Evolutionary conservation across 148 eudicot genomes (phyloP).

Genomic region (Chenopodium berlandieri): DNA sequence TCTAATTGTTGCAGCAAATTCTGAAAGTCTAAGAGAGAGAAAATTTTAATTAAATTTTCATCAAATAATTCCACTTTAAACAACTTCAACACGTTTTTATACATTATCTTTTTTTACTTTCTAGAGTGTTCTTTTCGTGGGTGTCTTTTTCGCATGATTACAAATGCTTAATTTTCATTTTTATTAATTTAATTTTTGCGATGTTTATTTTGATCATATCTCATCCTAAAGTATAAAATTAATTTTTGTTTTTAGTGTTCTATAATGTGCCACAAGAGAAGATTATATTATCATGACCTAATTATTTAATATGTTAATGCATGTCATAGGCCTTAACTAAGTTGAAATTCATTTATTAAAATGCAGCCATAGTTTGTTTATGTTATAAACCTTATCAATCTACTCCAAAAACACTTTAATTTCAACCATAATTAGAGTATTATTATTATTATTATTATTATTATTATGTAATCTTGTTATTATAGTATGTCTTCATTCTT

Average conservation of each 20-base stretch:
- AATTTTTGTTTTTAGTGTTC: constrained; percentile 10
- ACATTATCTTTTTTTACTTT: background rate
- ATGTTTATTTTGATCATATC: constrained; percentile 6
- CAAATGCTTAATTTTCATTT: background rate
- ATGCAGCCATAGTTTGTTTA: background rate
- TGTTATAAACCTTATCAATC: constrained; percentile 17
- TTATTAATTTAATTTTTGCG: background rate
- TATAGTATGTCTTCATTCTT: background rate
- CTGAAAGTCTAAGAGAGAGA: background rate
- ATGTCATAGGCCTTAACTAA: constrained; percentile 12
- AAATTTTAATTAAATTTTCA: background rate
- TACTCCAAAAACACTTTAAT: constrained; percentile 2
- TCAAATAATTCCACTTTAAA: background rate
- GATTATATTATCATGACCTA: background rate
- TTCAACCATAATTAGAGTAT: constrained; percentile 2
- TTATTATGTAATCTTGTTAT: background rate
- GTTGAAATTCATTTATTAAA: background rate
- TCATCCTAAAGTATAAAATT: constrained; percentile 7
- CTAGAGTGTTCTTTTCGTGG: constrained; percentile 24
- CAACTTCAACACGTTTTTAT: constrained; percentile 22
- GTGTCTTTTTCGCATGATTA: constrained; percentile 21
- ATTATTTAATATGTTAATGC: constrained; percentile 1
- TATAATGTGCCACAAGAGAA: background rate
- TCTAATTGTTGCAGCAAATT: background rate
- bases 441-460: background rate